Conservation (phyloP, 495 filamentous ascomycete genomes). For the Aspergillus panamensis region DNA sequence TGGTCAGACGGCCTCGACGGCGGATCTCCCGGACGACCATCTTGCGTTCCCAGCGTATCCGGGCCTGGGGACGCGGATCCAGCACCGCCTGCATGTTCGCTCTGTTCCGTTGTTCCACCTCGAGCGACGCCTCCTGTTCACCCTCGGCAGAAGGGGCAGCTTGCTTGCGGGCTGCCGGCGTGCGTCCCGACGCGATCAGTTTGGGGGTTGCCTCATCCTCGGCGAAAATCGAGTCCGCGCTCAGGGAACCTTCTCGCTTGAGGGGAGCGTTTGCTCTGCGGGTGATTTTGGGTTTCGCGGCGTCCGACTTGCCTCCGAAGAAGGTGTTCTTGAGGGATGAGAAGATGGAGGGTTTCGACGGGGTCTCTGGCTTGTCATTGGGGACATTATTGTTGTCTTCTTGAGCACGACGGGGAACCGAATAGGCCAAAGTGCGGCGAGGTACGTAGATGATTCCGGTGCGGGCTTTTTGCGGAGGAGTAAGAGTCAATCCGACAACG, state of each 20-base stretch:
- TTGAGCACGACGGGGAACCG: constrained; percentile 30
- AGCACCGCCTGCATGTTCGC: constrained; percentile 52
- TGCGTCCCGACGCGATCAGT: constrained; percentile 30
- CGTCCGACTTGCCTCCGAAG: constrained; percentile 29
- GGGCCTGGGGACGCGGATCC: constrained; percentile 64
- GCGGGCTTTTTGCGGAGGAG: constrained; percentile 26
- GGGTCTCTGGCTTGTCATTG: constrained; percentile 18
- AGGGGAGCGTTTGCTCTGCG: constrained; percentile 30
- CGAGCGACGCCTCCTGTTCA: constrained; percentile 16
- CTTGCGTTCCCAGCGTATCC: constrained; percentile 74
- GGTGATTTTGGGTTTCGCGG: constrained; percentile 29
- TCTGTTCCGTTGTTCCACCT: constrained; percentile 40
- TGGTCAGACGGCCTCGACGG: constrained; percentile 62
- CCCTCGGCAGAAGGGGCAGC: constrained; percentile 14
- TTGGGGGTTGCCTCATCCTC: constrained; percentile 32
- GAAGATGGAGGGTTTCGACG: constrained; percentile 20
- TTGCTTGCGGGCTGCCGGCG: constrained; percentile 22
- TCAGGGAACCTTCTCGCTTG: constrained; percentile 36
- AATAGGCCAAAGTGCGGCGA: constrained; percentile 41
- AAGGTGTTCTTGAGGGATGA: constrained; percentile 41
- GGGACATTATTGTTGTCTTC: constrained; percentile 22
- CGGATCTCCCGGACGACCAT: constrained; percentile 71
- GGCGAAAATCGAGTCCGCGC: constrained; percentile 43
- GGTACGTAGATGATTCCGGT: constrained; percentile 36
- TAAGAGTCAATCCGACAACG: constrained; percentile 9